These are phyloP conservation scores for Apophysomyces variabilis DNA, from an alignment of 371 early-diverging fungal species.

Conservation along the genomic window DNA sequence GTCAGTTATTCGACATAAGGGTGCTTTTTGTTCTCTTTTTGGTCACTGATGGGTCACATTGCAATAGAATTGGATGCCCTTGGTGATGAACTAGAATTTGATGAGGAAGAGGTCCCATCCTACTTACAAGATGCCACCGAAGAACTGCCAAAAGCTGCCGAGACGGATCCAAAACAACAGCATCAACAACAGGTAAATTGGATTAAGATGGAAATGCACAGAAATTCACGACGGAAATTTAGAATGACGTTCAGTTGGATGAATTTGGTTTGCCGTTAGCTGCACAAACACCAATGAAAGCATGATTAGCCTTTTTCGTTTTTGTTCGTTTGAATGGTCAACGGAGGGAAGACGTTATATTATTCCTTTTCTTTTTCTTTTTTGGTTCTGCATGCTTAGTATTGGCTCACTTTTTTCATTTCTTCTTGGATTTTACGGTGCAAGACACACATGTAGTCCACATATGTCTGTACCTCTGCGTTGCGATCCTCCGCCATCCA, in stretches of 20 bases:
- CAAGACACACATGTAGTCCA: constrained; percentile 90
- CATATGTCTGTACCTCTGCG: constrained; percentile 89
- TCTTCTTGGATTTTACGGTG: constrained; percentile 90
- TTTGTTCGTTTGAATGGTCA: constrained; percentile 19
- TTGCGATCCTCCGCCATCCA: constrained; percentile 88
- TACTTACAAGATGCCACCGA: constrained; percentile 63
- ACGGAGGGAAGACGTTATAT: constrained; percentile 9
- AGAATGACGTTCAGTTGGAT: constrained; percentile 51
- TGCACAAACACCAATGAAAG: constrained; percentile 55
- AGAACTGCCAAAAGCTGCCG: constrained; percentile 55
- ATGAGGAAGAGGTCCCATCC: constrained; percentile 78
- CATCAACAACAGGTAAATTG: constrained; percentile 34
- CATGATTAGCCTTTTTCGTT: constrained; percentile 22
- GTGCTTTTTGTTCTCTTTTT: constrained; percentile 1
- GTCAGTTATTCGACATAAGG: constrained; percentile 33
- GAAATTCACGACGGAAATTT: constrained; percentile 2
- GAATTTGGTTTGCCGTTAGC: constrained; percentile 62
- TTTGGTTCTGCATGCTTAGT: constrained; percentile 9
- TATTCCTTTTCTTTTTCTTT: not conserved
- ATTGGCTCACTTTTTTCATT: constrained; percentile 53
- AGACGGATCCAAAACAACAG: constrained; percentile 52
- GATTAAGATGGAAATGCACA: not conserved
- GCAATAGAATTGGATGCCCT: constrained; percentile 89
- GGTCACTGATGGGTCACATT: too few relatives aligned
- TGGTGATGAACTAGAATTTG: constrained; percentile 85